Conservation (phyloP, 805 yeast species). For the Sporopachydermia quercuum region DNA sequence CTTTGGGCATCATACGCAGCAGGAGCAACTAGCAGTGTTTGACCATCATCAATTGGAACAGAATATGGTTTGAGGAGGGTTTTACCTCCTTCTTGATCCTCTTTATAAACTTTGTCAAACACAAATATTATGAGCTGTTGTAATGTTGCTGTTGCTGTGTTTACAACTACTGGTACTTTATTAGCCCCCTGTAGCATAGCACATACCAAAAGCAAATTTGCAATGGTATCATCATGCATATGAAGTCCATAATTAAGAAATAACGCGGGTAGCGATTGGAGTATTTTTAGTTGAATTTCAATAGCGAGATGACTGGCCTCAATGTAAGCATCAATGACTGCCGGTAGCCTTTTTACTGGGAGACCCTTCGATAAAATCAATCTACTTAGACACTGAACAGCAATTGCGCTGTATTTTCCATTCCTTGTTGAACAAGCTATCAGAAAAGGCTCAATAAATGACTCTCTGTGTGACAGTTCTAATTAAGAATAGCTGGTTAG, state of each 20-base stretch:
- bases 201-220: slow-evolving; percentile 51
- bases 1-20: slow-evolving; percentile 55
- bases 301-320: slow-evolving; percentile 64
- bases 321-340: slow-evolving; percentile 48
- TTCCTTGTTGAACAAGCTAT: slow-evolving; percentile 62
- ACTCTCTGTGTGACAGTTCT: slow-evolving; percentile 29
- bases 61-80: slow-evolving; percentile 3
- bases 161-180: slow-evolving; percentile 62
- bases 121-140: slow-evolving; percentile 71
- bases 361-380: slow-evolving; percentile 41
- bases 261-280: slow-evolving; percentile 70
- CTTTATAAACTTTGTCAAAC: slow-evolving; percentile 47
- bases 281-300: slow-evolving; percentile 74
- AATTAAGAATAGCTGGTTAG: neutral
- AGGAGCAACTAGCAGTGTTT: slow-evolving; percentile 28
- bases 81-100: slow-evolving; percentile 17
- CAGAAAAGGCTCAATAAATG: slow-evolving; percentile 53
- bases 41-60: slow-evolving; percentile 32
- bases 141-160: slow-evolving; percentile 86
- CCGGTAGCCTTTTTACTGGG: slow-evolving; percentile 32
- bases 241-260: slow-evolving; percentile 45
- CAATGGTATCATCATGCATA: slow-evolving; percentile 39
- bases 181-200: slow-evolving; percentile 54
- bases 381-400: slow-evolving; percentile 57
- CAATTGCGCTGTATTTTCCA: slow-evolving; percentile 54